Percentiles rank a stretch among this genome's conserved stretches.
Evolutionary conservation across 75 land plant species (phyloP).

Genomic region (Chamaecyparis obtusa): DNA sequence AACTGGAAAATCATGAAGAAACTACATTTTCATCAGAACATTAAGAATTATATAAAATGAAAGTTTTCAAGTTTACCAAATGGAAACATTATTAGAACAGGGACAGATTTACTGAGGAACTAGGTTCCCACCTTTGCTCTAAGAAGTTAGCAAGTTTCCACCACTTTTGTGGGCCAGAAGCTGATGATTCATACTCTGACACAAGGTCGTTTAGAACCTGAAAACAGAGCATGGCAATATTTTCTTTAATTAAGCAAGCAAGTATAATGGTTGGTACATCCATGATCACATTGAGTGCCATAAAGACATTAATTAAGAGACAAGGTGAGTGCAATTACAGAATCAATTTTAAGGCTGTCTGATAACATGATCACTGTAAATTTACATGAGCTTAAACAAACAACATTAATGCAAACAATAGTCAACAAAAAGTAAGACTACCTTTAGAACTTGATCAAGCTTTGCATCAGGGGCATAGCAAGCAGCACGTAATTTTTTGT

Average conservation of each 20-base stretch:
- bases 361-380: not conserved
- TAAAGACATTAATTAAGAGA: not conserved
- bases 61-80: not conserved
- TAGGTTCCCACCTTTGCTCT: conserved; percentile 59
- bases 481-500: conserved; percentile 65
- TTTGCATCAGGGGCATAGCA: conserved; percentile 75
- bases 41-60: not conserved
- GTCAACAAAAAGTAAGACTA: conserved; percentile 13
- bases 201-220: conserved; percentile 71
- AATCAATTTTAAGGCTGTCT: not conserved
- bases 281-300: not conserved
- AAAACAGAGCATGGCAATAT: conserved; percentile 13
- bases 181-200: conserved; percentile 67
- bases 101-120: not conserved
- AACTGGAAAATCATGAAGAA: conserved; percentile 37
- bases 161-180: conserved; percentile 84
- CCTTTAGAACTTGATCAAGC: conserved; percentile 63
- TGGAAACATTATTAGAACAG: not conserved
- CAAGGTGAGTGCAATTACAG: not conserved
- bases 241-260: not conserved
- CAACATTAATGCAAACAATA: not conserved
- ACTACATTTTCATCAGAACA: not conserved
- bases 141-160: conserved; percentile 65
- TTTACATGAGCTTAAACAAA: not conserved
- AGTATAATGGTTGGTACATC: not conserved